Conservation (phyloP, 768 basidiomycete genomes). For the Lactarius sp. region DNA sequence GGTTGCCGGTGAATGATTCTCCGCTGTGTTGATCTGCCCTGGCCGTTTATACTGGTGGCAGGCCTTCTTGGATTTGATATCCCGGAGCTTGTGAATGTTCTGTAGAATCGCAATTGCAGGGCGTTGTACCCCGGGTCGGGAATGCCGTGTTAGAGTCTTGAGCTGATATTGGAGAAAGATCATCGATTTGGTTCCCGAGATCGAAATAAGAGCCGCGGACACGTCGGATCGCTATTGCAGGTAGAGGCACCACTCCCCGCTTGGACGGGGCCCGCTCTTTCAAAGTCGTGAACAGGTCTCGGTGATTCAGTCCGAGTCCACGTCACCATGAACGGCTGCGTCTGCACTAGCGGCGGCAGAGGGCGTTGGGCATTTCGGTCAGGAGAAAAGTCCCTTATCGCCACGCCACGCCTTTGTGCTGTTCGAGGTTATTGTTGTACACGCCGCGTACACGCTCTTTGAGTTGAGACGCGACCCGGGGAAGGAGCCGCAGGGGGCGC, state of each 20-base stretch:
- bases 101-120: constrained; percentile 24
- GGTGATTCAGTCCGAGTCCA: neutral
- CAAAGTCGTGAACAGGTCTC: neutral
- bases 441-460: constrained; percentile 60
- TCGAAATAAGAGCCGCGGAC: constrained; percentile 25
- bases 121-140: constrained; percentile 18
- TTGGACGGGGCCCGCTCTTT: constrained; percentile 21
- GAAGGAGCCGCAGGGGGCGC: constrained; percentile 45
- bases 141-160: constrained; percentile 23
- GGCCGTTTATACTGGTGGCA: constrained; percentile 19
- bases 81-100: constrained; percentile 27
- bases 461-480: constrained; percentile 61
- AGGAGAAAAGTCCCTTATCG: constrained; percentile 44
- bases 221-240: constrained; percentile 17
- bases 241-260: constrained; percentile 24
- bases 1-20: constrained; percentile 18
- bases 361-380: constrained; percentile 12
- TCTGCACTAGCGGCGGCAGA: constrained; percentile 15
- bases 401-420: constrained; percentile 45
- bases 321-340: constrained; percentile 3
- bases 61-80: constrained; percentile 23
- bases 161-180: constrained; percentile 24
- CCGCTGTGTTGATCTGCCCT: constrained; percentile 17
- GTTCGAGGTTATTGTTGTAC: constrained; percentile 50
- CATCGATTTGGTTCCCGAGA: constrained; percentile 26